Percentiles rank a stretch among this genome's conserved stretches.
These are phyloP conservation scores for Tilletia caries DNA, from an alignment of 1,284 basidiomycete species.

Conservation along the genomic window DNA sequence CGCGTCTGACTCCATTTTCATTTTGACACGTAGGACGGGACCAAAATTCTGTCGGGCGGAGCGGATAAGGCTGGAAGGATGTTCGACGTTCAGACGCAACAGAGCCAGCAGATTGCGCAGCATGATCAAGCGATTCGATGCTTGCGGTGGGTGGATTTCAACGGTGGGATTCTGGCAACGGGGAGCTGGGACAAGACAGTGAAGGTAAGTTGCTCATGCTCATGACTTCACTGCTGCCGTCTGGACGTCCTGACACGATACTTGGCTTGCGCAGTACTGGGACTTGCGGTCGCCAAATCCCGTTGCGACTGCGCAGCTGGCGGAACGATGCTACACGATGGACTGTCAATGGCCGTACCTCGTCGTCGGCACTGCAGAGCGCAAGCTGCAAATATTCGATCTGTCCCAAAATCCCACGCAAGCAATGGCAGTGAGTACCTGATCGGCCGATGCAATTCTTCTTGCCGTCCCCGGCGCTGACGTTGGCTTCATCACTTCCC, in stretches of 20 bases:
- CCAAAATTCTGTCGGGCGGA: conserved; percentile 77
- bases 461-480: background rate
- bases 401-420: conserved; percentile 66
- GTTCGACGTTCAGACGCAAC: conserved; percentile 73
- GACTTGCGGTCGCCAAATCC: conserved; percentile 72
- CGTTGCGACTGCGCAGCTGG: conserved; percentile 72
- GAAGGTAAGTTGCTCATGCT: conserved; percentile 61
- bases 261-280: conserved; percentile 87
- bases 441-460: background rate
- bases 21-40: conserved; percentile 62
- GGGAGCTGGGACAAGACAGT: conserved; percentile 89
- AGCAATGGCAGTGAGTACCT: conserved; percentile 54
- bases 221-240: background rate
- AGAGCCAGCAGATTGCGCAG: conserved; percentile 66
- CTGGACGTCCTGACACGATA: no score
- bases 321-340: conserved; percentile 80
- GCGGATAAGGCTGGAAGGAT: conserved; percentile 78
- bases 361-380: conserved; percentile 86
- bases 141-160: conserved; percentile 71
- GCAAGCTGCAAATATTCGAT: conserved; percentile 83
- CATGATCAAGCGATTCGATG: conserved; percentile 78
- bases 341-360: conserved; percentile 80
- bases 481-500: background rate
- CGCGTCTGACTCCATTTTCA: conserved; percentile 8
- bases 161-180: conserved; percentile 70